These are phyloP conservation scores for Raffaelea albimanens DNA, from an alignment of 2,329 filamentous ascomycete species.

Conservation along the genomic window DNA sequence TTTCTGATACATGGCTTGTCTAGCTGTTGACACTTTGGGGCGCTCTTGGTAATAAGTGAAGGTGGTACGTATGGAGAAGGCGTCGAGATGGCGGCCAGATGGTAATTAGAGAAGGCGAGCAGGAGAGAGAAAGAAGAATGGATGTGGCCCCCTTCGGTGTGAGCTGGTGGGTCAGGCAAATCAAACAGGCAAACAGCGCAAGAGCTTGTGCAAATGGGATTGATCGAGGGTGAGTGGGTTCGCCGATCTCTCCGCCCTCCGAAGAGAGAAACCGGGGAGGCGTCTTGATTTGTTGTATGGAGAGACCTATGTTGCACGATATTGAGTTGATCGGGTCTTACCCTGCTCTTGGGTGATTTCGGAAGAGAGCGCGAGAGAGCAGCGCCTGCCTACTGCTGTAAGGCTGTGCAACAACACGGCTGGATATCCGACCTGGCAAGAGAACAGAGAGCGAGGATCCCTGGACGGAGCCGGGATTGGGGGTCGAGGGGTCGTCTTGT, in stretches of 20 bases:
- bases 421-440: not conserved
- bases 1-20: not conserved
- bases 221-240: not conserved
- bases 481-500: too few species aligned
- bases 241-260: not conserved
- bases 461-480: too few species aligned
- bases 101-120: not conserved
- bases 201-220: not conserved
- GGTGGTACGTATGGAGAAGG: too few species aligned
- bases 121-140: not conserved
- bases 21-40: too few species aligned
- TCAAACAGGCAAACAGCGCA: too few species aligned
- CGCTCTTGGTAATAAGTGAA: too few species aligned
- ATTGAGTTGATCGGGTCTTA: constrained; percentile 5
- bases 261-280: not conserved
- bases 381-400: not conserved
- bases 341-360: constrained; percentile 1
- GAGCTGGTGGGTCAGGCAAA: too few species aligned
- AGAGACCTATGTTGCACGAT: constrained; percentile 1
- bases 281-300: constrained; percentile 1
- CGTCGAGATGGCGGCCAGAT: too few species aligned
- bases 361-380: not conserved
- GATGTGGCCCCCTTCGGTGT: not conserved
- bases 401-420: not conserved
- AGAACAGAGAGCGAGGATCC: too few species aligned